Percentiles rank a stretch among this genome's conserved stretches.
Conservation (phyloP, 768 basidiomycete species). For the Cubamyces lactineus region DNA sequence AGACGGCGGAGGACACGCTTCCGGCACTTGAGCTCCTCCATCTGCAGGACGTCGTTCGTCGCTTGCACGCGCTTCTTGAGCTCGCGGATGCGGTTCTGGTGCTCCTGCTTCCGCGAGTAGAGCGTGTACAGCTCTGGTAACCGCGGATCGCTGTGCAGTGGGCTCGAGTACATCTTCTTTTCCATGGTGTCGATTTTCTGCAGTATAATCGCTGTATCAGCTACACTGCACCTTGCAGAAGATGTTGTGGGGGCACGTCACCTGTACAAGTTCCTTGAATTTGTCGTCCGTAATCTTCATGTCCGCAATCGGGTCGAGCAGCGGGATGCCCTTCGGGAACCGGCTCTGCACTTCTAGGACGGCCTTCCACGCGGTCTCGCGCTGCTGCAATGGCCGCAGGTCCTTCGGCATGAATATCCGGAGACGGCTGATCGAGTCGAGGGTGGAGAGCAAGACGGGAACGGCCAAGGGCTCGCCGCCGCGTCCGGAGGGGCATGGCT, state of each 20-base stretch:
- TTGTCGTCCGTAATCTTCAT: conserved; percentile 96
- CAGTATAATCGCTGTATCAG: not conserved
- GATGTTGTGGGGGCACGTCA: too few species aligned
- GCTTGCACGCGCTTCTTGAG: conserved; percentile 87
- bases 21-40: conserved; percentile 94
- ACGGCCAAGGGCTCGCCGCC: conserved; percentile 86
- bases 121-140: conserved; percentile 81
- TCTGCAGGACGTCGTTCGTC: conserved; percentile 90
- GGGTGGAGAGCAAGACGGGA: conserved; percentile 83
- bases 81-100: conserved; percentile 68
- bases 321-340: conserved; percentile 83
- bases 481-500: conserved; percentile 70
- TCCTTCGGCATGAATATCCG: conserved; percentile 92
- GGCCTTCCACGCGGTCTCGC: conserved; percentile 89
- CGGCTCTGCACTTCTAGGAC: conserved; percentile 89
- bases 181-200: conserved; percentile 95
- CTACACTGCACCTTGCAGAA: too few species aligned
- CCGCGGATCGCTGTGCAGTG: conserved; percentile 76
- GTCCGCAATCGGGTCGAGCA: conserved; percentile 91
- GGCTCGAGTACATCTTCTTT: conserved; percentile 77
- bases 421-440: conserved; percentile 85
- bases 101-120: conserved; percentile 76
- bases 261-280: conserved; percentile 85
- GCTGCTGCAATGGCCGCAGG: conserved; percentile 68
- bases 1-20: conserved; percentile 93